Base-by-base conservation (phyloP, 2,329 filamentous ascomycete genomes). In the Aspergillus terreus region DNA sequence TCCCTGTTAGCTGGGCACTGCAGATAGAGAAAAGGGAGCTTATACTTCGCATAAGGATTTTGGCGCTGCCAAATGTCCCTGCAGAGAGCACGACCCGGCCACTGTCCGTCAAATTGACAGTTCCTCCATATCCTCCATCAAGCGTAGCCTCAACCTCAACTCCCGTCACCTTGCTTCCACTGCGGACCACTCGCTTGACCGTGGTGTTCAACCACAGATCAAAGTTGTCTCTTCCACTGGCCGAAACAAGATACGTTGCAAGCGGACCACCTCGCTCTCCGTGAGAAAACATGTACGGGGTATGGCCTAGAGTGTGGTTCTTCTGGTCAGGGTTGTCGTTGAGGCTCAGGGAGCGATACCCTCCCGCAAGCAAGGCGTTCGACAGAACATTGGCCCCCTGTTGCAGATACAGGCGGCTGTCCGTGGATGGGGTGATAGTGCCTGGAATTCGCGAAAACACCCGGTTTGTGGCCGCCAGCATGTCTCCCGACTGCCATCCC, bases 121-220 rank as follows among this genome's bases (percentile, higher is more conserved):
- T 46, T n/a, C 51, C 51, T 2, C 36, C 40, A 23, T 53, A 53
- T 14, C 51, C 51, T 1, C 51, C 51, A 19, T 50, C 44, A 6
- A 56, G 36, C 40, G 48, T 51, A 3, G 56, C 41, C 50, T 58
- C 42, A 12, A 53, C 51, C 17, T 53, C 51, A 4, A 53, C 51
- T 2, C 51, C 51, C 10, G 51, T 53, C 17, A 53, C 25, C 4
- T 35, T 42, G 6, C 43, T 19, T 4, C 44, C 51, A 11, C 33
- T 23, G 5, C 51, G 51, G 2, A 53, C 33, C 4, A 53, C 51
- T 7, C 51, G 36, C 38, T 44, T 50, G 7, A 53, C 51, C 14
- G 43, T 53, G 3, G 51, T 53, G 15, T 53, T 53, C 9, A 27
- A 36, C 51, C 51, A 53, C 1, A 49, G 42, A 15, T 36, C 36